A percentile compares a stretch with the other conserved stretches of the same genome.
Evolutionary conservation across 495 filamentous ascomycete genomes (phyloP).

Genomic region (Penicillium lividum): DNA sequence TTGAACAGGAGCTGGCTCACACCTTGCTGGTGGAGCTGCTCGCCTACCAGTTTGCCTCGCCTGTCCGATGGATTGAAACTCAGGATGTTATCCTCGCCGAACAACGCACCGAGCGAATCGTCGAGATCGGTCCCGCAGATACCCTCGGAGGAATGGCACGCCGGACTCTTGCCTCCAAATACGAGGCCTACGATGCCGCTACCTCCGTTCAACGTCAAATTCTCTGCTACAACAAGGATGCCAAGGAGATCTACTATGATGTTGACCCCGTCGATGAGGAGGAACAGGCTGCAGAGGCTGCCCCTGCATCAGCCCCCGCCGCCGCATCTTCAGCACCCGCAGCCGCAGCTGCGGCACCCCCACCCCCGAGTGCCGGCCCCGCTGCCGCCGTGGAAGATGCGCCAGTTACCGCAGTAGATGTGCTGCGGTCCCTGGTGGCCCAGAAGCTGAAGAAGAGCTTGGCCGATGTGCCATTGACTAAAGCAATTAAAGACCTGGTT

Average conservation of each 20-base stretch:
- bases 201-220: slow-evolving; percentile 95
- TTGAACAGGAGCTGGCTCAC: slow-evolving; percentile 97
- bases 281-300: slow-evolving; percentile 60
- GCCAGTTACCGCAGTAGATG: slow-evolving; percentile 83
- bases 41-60: slow-evolving; percentile 98
- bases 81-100: slow-evolving; percentile 99
- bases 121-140: slow-evolving; percentile 96
- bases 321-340: slow-evolving; percentile 37
- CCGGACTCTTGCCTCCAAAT: slow-evolving; percentile 92
- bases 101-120: slow-evolving; percentile 92
- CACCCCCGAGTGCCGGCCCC: slow-evolving; percentile 77
- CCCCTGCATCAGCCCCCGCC: slow-evolving; percentile 41
- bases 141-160: slow-evolving; percentile 99
- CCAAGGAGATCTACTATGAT: slow-evolving; percentile 99
- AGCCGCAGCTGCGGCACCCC: slow-evolving; percentile 54
- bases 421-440: slow-evolving; percentile 88
- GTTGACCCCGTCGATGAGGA: slow-evolving; percentile 96
- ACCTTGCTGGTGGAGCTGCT: slow-evolving; percentile 97
- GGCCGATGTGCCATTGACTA: slow-evolving; percentile 85
- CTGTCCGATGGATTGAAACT: slow-evolving; percentile 98
- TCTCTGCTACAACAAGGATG: slow-evolving; percentile 98
- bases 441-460: slow-evolving; percentile 97
- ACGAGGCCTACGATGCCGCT: slow-evolving; percentile 97
- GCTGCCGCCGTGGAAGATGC: slow-evolving; percentile 83
- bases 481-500: slow-evolving; percentile 98